Base-by-base conservation (phyloP, 371 early-diverging fungal genomes). In the Mucor mucedo region DNA sequence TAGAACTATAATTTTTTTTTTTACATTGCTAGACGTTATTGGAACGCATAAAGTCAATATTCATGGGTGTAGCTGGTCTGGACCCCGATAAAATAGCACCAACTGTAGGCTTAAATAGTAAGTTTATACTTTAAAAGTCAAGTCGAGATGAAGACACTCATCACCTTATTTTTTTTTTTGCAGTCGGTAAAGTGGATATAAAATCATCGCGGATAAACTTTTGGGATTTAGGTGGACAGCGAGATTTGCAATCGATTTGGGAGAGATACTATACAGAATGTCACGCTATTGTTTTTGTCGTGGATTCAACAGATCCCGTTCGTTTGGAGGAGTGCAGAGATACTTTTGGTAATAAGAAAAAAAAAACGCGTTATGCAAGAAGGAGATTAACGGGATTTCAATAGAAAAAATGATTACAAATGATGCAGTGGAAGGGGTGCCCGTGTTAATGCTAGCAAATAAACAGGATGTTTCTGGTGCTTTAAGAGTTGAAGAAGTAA, bases 161-260 rank as follows among this genome's bases (percentile, higher is more conserved):
- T 14, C 28, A 11, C 3, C 28, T 28, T 7, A 3, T 48, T 48
- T 48, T 3, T 9, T 13, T 48, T 27, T 40, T 35, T 29, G 21
- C 58, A 94, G 95, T 95, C 60, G 93, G 92, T 30, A 90, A 88
- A 72, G 89, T 94, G 39, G 88, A 88, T 55, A 80, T 92, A 41
- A 82, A 83, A 28, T 77, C 77, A 35, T 71, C 85, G 27, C 80
- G 88, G 50, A 68, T 97, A 41, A 94, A 92, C 66, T 95, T 97
- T 72, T 93, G 95, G 95, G 97, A 97, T 82, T 80, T 98, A 27
- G 98, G 97, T 5, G 98, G 98, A 2, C 95, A 96, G 66, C 72
- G 77, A 2, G 97, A 96, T 59, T 77, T 98, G 49, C 95, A 89
- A 28, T 77, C 86, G 5, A 89, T 98, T 48, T 98, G 98, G 98